These are phyloP conservation scores for Sugiyamaella chiloensis DNA, from an alignment of 805 yeast species.

Conservation along the genomic window DNA sequence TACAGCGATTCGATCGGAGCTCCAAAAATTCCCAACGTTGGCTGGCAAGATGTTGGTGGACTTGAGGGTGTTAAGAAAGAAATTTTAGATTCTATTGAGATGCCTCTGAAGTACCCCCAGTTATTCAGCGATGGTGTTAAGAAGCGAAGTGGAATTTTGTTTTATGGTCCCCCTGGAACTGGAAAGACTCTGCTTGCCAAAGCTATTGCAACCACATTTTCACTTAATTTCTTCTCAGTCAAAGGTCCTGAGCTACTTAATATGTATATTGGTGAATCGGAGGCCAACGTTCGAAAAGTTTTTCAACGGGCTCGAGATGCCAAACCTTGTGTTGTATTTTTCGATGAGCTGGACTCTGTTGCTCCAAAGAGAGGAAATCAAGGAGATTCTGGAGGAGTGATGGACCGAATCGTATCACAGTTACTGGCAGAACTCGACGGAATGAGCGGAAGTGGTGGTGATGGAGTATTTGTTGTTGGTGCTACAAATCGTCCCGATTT, in stretches of 20 bases:
- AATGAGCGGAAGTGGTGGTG: slow-evolving; percentile 77
- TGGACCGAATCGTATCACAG: slow-evolving; percentile 98
- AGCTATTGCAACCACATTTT: slow-evolving; percentile 94
- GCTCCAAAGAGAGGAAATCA: slow-evolving; percentile 99
- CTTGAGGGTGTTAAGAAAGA: slow-evolving; percentile 86
- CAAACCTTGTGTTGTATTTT: slow-evolving; percentile 94
- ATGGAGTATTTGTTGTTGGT: slow-evolving; percentile 97
- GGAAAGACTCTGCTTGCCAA: slow-evolving; percentile 95
- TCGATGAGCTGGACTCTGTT: slow-evolving; percentile 95
- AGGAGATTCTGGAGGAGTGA: slow-evolving; percentile 98
- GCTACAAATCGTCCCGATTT: slow-evolving; percentile 97
- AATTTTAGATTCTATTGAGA: slow-evolving; percentile 90
- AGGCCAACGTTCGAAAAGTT: slow-evolving; percentile 92
- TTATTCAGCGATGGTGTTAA: slow-evolving; percentile 84
- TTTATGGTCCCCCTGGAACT: slow-evolving; percentile 98
- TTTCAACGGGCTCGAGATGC: slow-evolving; percentile 96
- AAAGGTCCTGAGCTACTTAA: slow-evolving; percentile 96
- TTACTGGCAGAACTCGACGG: slow-evolving; percentile 93
- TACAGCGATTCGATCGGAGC: slow-evolving; percentile 96
- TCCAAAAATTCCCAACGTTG: slow-evolving; percentile 89
- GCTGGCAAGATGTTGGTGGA: slow-evolving; percentile 98
- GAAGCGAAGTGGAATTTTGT: slow-evolving; percentile 88
- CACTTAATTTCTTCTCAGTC: slow-evolving; percentile 90
- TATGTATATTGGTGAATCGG: slow-evolving; percentile 98
- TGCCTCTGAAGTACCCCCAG: slow-evolving; percentile 93